Base-by-base conservation (phyloP, 176 grass and related monocot species). In the Musa acuminata region DNA sequence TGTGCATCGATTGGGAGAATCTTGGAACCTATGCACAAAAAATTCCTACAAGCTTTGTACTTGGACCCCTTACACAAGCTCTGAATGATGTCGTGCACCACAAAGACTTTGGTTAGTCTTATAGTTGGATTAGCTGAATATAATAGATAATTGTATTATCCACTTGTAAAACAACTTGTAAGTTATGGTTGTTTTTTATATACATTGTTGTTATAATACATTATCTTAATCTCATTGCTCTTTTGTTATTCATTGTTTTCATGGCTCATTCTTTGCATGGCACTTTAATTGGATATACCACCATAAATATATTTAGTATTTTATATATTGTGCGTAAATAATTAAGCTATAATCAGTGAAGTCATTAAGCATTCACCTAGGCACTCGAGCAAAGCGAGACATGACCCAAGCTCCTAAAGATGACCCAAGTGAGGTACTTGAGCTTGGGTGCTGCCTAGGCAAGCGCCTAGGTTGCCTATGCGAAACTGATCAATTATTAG, bases 41-140 rank as follows among this genome's bases (percentile, higher is more conserved):
- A 80, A 63, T 96, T 74, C 89, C 93, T 71, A 86, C 53, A 79
- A 67, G 68, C 51, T 96, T 96, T 84, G 81, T 96, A 51, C 85
- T 96, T 67, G 89, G 93, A 73, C 85, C 89, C 55, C 78, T 96
- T 49, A 73, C 92, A 82, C 81, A 80, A 78, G 89, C 83, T 29
- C 77, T 96, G 62, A 96, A 92, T 19, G 93, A 96, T 88, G 89
- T 96, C 62, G 81, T 86, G 73, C 93, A 96, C 79, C 93, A 96
- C 80, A 92, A 90, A 51, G 93, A 96, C 82, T 96, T 96, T 51
- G 93, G 93, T 96, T 70, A 87, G 93, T 96, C 75, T 82, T 19
- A 55, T 63, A 17, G 35, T 71, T 27, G 64, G 29, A 67, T 21
- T 60, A 49, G 24, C 17, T 43, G 8, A 75, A 27, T 2, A 22